Conservation (phyloP, 306 rosid species). For the Trichosanthes cucumerina region DNA sequence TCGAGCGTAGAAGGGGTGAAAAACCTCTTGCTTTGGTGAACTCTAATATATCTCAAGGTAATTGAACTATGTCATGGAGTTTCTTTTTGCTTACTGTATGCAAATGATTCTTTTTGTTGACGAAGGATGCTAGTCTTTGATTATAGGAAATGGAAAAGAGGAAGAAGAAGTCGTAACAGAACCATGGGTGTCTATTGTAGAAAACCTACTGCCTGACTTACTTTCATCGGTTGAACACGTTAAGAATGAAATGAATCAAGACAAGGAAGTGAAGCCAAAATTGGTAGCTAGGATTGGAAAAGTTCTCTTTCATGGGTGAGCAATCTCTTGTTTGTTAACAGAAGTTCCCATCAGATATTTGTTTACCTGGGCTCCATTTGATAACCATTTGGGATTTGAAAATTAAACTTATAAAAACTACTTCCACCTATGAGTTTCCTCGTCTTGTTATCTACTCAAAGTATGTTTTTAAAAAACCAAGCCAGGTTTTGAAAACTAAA, state of each 20-base stretch:
- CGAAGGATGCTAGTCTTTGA: background rate
- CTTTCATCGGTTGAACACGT: constrained; percentile 16
- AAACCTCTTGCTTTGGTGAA: constrained; percentile 20
- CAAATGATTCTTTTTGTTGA: background rate
- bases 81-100: background rate
- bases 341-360: background rate
- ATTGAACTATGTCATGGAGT: background rate
- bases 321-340: background rate
- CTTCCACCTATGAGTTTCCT: too few species aligned
- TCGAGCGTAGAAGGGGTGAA: constrained; percentile 9
- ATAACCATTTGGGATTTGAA: too few species aligned
- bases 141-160: constrained; percentile 2
- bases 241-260: constrained; percentile 12
- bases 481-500: too few species aligned
- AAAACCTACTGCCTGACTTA: constrained; percentile 21
- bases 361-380: too few species aligned
- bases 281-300: constrained; percentile 38
- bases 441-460: too few species aligned
- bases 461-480: too few species aligned
- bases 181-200: constrained; percentile 23
- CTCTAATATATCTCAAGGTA: constrained; percentile 13
- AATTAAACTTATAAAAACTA: too few species aligned
- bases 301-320: constrained; percentile 32
- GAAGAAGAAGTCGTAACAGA: background rate
- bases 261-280: constrained; percentile 8